These are phyloP conservation scores for Kondoa subrosea DNA, from an alignment of 768 basidiomycete genomes.

Conservation along the genomic window DNA sequence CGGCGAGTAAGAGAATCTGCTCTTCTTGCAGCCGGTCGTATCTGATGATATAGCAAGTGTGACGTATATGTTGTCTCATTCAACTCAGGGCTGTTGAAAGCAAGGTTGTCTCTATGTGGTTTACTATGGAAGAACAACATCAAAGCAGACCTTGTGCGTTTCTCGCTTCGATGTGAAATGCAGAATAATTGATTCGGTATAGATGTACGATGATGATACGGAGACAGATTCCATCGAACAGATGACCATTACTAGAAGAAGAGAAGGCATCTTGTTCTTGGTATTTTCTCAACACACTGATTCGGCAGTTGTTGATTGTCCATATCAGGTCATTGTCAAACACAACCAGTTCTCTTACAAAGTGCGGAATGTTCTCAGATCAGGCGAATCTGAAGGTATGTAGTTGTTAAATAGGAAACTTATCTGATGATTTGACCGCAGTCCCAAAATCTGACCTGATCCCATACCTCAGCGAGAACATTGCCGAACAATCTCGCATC, in stretches of 20 bases:
- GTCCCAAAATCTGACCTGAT: conserved; percentile 21
- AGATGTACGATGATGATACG: conserved; percentile 27
- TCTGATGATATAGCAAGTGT: too few relatives aligned
- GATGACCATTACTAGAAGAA: conserved; percentile 24
- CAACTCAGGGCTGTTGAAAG: conserved; percentile 23
- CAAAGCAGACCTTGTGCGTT: conserved; percentile 27
- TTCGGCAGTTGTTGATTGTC: too few relatives aligned
- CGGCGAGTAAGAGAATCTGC: too few relatives aligned
- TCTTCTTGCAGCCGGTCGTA: too few relatives aligned
- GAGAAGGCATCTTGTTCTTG: conserved; percentile 29
- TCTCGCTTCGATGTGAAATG: conserved; percentile 2
- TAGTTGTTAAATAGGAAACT: too few relatives aligned
- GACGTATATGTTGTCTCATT: conserved; percentile 30
- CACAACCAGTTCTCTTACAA: conserved; percentile 21
- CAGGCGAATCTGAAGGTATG: conserved; percentile 22
- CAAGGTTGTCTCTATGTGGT: conserved; percentile 27
- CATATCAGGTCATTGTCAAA: conserved; percentile 26
- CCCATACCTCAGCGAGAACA: conserved; percentile 19
- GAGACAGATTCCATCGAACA: conserved; percentile 22
- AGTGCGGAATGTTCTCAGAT: conserved; percentile 18
- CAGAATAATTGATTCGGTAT: neutral
- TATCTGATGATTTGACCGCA: neutral
- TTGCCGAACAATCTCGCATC: conserved; percentile 15
- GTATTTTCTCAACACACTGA: too few relatives aligned
- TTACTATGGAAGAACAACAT: conserved; percentile 28